These are phyloP conservation scores for Mucor velutinosus DNA, from an alignment of 371 early-diverging fungal species.

Conservation along the genomic window DNA sequence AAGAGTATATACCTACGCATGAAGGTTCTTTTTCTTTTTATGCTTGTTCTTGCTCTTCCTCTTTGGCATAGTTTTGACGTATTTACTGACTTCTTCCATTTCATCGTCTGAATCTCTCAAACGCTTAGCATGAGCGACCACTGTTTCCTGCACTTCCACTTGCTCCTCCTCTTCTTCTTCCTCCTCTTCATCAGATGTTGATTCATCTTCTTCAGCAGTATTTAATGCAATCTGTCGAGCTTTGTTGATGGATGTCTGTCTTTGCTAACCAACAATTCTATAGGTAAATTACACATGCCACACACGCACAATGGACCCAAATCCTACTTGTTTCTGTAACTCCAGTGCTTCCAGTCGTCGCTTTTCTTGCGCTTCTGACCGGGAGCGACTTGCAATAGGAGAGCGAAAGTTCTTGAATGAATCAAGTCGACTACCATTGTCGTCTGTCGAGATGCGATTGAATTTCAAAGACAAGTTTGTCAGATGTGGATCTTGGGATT, in stretches of 20 bases:
- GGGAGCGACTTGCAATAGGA: constrained; percentile 13
- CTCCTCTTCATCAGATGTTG: not conserved
- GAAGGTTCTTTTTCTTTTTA: constrained; percentile 21
- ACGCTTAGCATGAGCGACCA: not conserved
- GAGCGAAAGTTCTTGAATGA: constrained; percentile 12
- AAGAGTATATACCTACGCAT: constrained; percentile 16
- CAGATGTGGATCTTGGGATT: not conserved
- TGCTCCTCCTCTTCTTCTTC: constrained; percentile 15
- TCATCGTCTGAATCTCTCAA: constrained; percentile 30
- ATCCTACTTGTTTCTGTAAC: constrained; percentile 20
- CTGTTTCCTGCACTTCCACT: constrained; percentile 12
- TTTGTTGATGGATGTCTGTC: constrained; percentile 18
- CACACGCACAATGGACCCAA: not conserved
- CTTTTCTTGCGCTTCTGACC: constrained; percentile 27
- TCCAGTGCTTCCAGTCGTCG: constrained; percentile 32
- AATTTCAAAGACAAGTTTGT: constrained; percentile 8
- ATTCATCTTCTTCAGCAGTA: constrained; percentile 7
- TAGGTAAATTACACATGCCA: not conserved
- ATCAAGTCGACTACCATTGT: constrained; percentile 2
- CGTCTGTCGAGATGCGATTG: constrained; percentile 4
- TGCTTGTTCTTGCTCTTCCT: constrained; percentile 17
- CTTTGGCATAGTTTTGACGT: constrained; percentile 1
- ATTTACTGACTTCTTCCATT: constrained; percentile 14
- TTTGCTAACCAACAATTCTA: constrained; percentile 13
- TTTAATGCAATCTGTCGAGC: constrained; percentile 24